These are phyloP conservation scores for Comarum palustre DNA, from an alignment of 306 rosid species.

Conservation along the genomic window DNA sequence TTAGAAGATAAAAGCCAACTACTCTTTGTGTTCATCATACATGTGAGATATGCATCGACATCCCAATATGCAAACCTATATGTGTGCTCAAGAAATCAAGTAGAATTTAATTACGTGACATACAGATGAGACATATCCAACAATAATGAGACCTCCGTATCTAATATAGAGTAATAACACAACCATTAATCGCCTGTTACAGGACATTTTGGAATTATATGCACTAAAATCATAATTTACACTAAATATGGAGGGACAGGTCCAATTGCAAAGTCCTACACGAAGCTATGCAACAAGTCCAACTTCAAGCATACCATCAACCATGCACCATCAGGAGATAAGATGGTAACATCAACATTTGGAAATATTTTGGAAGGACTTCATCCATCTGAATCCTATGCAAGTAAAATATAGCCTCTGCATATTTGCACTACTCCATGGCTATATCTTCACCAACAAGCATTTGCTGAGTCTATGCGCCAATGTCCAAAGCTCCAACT, in stretches of 20 bases:
- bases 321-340: constrained; percentile 12
- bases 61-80: background rate
- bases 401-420: background rate
- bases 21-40: background rate
- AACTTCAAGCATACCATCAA: background rate
- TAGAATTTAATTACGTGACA: background rate
- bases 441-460: constrained; percentile 28
- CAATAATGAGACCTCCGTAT: background rate
- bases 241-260: background rate
- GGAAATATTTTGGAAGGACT: background rate
- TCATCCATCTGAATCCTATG: constrained; percentile 5
- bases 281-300: background rate
- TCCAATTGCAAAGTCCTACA: constrained; percentile 7
- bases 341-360: constrained; percentile 6
- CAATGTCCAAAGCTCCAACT: constrained; percentile 44
- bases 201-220: constrained; percentile 4
- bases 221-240: constrained; percentile 9
- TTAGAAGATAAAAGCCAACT: background rate
- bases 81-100: background rate
- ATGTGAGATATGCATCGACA: background rate
- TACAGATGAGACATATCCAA: background rate
- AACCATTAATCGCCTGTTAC: background rate
- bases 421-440: constrained; percentile 22
- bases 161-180: background rate
- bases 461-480: constrained; percentile 25